Evolutionary conservation across 1,284 basidiomycete species (phyloP), one percentile per base, ranked within the genome.

Genomic region (Malassezia yamatoensis): DNA sequence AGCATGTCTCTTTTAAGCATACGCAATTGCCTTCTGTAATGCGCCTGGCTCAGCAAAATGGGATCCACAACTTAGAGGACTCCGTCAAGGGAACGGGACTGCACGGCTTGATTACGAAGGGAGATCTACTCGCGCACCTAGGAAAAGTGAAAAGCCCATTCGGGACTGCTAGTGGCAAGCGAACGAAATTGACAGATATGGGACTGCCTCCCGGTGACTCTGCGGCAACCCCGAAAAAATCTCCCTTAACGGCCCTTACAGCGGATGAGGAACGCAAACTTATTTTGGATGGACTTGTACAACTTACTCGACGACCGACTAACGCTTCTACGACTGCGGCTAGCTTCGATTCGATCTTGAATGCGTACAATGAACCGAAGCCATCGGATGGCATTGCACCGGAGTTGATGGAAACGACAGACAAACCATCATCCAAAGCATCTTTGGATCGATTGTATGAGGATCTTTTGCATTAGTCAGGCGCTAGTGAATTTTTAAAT

Each of bases 91-190:
- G 67, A 3, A 77, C 77, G 2, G 77, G 77, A 7, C 60, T 68
- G 18, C 61, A 70, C 37, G 77, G 77, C 10, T 72, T 74, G 58
- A 59, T 78, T 36, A 78, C 76, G 24, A 78, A 78, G 61, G 77
- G 77, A 6, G 77, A 78, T 49, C 72, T 78, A 1, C 65, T 78
- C 16, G 70, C 73, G 2, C 66, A 65, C 62, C 62, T 77, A 11
- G 76, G 76, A 32, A 67, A 65, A 52, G 67, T 58, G 20, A 54
- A 60, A 39, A 56, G 49, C 15, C 67, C 70, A 5, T 68, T 59
- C 15, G 72, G 72, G 21, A 63, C 67, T 15, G 37, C 55, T 16
- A 49, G 32, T 16, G 15, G 44, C n/a, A 37, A 42, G 33, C 44
- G 40, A 11, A 58, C 55, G 12, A 58, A 46, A 18, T 20, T 58